These are phyloP conservation scores for Tetramitus jugosus DNA, from an alignment of 208 protist species.

Conservation along the genomic window DNA sequence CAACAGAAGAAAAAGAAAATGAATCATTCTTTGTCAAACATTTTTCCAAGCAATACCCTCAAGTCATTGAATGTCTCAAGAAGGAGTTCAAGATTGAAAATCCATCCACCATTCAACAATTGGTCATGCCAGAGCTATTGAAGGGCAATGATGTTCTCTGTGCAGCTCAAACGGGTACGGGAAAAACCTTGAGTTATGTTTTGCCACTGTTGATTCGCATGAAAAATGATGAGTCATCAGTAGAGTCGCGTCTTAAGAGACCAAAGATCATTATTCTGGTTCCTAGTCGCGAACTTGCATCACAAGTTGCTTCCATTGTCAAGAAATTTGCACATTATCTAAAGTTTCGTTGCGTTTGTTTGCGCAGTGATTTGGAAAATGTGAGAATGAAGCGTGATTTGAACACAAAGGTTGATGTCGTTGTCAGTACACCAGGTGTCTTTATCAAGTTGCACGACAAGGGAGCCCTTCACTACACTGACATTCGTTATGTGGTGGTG, in stretches of 20 bases:
- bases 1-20: too few relatives aligned
- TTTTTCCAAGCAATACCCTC: too few relatives aligned
- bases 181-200: slow-evolving; percentile 67
- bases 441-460: not conserved
- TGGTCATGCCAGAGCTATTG: slow-evolving; percentile 1
- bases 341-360: slow-evolving; percentile 10
- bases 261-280: slow-evolving; percentile 8
- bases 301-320: not conserved
- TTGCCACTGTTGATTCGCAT: slow-evolving; percentile 51
- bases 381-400: slow-evolving; percentile 3
- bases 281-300: slow-evolving; percentile 10
- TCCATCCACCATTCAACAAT: slow-evolving; percentile 9
- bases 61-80: not conserved
- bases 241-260: not conserved
- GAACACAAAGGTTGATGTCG: not conserved
- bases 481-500: slow-evolving; percentile 63
- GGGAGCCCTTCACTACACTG: slow-evolving; percentile 16
- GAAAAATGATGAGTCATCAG: not conserved
- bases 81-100: not conserved
- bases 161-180: slow-evolving; percentile 66
- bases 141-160: slow-evolving; percentile 26
- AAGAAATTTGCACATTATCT: not conserved
- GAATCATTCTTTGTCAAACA: too few relatives aligned
- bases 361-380: not conserved
- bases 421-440: slow-evolving; percentile 3